Percentiles rank a stretch among this genome's conserved stretches.
Evolutionary conservation across 1,139 yeast species (phyloP).

Genomic region (Martiniozyma asiatica): DNA sequence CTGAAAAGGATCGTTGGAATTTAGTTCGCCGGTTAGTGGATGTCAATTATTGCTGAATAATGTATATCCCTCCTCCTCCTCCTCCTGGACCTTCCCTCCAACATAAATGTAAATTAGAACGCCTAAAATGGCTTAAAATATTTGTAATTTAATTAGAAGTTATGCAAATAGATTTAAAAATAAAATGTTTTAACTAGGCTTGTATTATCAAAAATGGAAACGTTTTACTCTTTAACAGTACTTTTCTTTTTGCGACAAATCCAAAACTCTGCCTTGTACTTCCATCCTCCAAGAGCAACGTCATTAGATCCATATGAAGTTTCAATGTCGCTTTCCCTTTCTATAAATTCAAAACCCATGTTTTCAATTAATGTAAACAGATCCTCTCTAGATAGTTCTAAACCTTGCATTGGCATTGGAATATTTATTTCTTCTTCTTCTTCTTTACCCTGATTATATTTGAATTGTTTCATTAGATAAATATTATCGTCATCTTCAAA

Average conservation of each 20-base stretch:
- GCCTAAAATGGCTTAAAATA: too few species aligned
- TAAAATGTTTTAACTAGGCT: too few species aligned
- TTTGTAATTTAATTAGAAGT: not conserved
- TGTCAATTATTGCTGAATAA: constrained; percentile 48
- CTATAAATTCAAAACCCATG: constrained; percentile 43
- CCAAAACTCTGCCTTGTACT: constrained; percentile 65
- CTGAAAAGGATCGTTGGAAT: constrained; percentile 53
- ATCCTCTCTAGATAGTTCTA: constrained; percentile 57
- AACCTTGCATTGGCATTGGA: constrained; percentile 35
- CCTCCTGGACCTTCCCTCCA: too few species aligned
- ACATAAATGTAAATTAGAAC: too few species aligned
- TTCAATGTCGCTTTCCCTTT: constrained; percentile 32
- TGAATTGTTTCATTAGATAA: constrained; percentile 14
- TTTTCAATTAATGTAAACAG: constrained; percentile 34
- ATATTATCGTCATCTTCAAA: constrained; percentile 44
- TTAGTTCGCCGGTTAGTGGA: constrained; percentile 40
- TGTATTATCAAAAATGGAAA: too few species aligned
- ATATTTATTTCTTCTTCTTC: too few species aligned
- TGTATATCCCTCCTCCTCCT: too few species aligned
- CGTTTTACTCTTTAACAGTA: too few species aligned
- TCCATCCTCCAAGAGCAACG: constrained; percentile 42
- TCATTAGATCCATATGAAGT: constrained; percentile 48
- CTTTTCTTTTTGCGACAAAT: constrained; percentile 42
- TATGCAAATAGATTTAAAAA: not conserved
- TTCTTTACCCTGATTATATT: constrained; percentile 21